Evolutionary conservation across 352 stramenopile genomes (phyloP).

Genomic region (Porosira glacialis): DNA sequence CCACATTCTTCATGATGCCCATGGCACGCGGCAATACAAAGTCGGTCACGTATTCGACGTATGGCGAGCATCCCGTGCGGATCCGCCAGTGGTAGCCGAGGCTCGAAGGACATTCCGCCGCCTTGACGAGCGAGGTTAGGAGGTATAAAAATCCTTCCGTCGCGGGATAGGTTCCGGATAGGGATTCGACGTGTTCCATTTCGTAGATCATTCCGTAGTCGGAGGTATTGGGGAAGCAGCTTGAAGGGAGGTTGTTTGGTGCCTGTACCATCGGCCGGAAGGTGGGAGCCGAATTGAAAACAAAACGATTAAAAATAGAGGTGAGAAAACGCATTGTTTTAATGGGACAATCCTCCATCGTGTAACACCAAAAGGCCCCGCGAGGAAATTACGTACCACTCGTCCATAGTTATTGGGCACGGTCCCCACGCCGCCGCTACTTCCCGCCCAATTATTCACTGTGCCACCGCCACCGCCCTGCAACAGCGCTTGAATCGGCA

Average conservation of each 20-base stretch:
- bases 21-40: slow-evolving; percentile 69
- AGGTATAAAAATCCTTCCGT: slow-evolving; percentile 77
- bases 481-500: slow-evolving; percentile 65
- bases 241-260: slow-evolving; percentile 2
- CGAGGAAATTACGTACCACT: no score
- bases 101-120: slow-evolving; percentile 56
- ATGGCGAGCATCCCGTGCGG: slow-evolving; percentile 66
- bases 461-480: slow-evolving; percentile 51
- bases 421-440: slow-evolving; percentile 9
- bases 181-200: slow-evolving; percentile 76
- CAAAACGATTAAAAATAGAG: no score
- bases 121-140: slow-evolving; percentile 60
- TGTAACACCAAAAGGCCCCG: no score
- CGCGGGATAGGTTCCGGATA: slow-evolving; percentile 61
- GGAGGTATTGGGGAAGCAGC: slow-evolving; percentile 32
- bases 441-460: slow-evolving; percentile 11
- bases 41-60: slow-evolving; percentile 77
- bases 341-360: not conserved
- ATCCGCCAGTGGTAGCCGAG: slow-evolving; percentile 61
- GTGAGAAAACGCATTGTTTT: not conserved
- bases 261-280: no score
- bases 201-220: slow-evolving; percentile 74
- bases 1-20: slow-evolving; percentile 31
- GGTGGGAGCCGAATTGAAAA: no score
- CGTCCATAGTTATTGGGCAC: slow-evolving; percentile 5